Percentiles rank a stretch among this genome's conserved stretches.
Evolutionary conservation across 208 protist species (phyloP).

Genomic region (Phytomonas sp.): DNA sequence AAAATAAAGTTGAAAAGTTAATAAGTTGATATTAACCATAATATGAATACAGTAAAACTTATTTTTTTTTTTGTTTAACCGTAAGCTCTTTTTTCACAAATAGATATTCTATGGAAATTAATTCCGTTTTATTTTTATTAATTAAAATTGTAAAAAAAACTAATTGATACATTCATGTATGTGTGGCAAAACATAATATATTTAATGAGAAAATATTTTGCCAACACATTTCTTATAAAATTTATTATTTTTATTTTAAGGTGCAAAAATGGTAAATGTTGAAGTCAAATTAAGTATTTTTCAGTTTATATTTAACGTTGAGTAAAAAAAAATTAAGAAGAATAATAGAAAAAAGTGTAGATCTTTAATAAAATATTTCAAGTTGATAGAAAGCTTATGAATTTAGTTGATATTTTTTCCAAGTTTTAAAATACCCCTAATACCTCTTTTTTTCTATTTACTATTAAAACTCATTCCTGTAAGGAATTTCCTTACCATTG

Average conservation of each 20-base stretch:
- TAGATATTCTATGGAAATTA: slow-evolving; percentile 1
- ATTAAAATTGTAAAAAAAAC: background rate
- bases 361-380: too few species aligned
- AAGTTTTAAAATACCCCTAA: background rate
- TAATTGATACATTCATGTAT: background rate
- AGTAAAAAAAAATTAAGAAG: slow-evolving; percentile 10
- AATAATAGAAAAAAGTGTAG: background rate
- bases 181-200: background rate
- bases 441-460: background rate
- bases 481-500: background rate
- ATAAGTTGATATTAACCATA: background rate
- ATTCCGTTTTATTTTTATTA: background rate
- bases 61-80: slow-evolving; percentile 4
- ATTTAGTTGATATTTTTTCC: background rate
- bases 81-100: background rate
- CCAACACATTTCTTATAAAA: background rate
- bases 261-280: background rate
- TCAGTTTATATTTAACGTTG: background rate
- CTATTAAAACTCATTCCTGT: background rate
- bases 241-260: background rate
- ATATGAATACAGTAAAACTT: background rate
- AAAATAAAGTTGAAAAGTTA: background rate
- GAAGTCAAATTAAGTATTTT: background rate
- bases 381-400: too few species aligned
- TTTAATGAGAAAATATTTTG: background rate